Percentiles rank a stretch among this genome's conserved stretches.
phyloP scores from a whole-genome alignment of 345 rosid species.

The Rhodamnia argentea region DNA sequence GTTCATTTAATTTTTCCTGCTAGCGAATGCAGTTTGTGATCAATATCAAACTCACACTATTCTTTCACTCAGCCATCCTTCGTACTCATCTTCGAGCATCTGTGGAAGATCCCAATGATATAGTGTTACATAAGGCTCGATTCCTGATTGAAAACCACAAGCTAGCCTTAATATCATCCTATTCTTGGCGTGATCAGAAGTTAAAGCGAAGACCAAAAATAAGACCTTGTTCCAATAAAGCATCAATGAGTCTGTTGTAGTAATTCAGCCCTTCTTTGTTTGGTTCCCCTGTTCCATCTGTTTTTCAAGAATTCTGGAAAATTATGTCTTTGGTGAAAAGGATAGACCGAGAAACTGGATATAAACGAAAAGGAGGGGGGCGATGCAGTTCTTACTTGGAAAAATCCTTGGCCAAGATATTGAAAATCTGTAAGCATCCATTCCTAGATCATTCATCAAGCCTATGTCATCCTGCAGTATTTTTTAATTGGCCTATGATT shows the following conservation, averaged over 20 bases:
- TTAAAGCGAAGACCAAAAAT: not conserved
- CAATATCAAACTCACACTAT: slow-evolving; percentile 40
- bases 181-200: not conserved
- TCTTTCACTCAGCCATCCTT: slow-evolving; percentile 69
- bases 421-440: slow-evolving; percentile 91
- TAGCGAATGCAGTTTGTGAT: not conserved
- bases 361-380: not conserved
- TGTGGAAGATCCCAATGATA: slow-evolving; percentile 99
- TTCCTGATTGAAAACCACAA: slow-evolving; percentile 39
- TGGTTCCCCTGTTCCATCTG: slow-evolving; percentile 78
- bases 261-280: slow-evolving; percentile 58
- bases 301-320: not conserved
- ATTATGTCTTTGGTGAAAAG: not conserved
- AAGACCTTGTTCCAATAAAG: slow-evolving; percentile 54
- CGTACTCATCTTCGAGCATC: slow-evolving; percentile 74
- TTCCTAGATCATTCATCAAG: slow-evolving; percentile 79
- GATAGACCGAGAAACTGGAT: not conserved
- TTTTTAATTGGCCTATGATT: not conserved
- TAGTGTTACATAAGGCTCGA: slow-evolving; percentile 82
- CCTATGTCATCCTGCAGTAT: slow-evolving; percentile 57
- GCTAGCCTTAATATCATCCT: not conserved
- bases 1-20: not conserved
- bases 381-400: slow-evolving; percentile 44
- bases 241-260: slow-evolving; percentile 64
- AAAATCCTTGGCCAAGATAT: slow-evolving; percentile 93